These are phyloP conservation scores for Picochlorum sp. DNA, from an alignment of 139 green algal species.

Conservation along the genomic window DNA sequence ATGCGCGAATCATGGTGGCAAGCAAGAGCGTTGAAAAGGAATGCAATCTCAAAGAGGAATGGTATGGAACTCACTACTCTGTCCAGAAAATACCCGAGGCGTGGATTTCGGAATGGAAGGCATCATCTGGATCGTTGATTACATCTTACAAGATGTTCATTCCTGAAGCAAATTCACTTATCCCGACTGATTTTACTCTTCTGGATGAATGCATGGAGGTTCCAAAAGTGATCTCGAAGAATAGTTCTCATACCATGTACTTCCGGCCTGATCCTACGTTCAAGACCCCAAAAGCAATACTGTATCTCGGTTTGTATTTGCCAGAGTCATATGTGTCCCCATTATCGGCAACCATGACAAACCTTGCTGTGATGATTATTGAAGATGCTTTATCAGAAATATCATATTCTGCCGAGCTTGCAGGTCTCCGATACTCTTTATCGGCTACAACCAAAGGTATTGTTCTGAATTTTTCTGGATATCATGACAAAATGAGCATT, in stretches of 20 bases:
- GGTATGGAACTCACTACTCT: slow-evolving; percentile 66
- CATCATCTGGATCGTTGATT: not conserved
- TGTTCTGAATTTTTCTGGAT: slow-evolving; percentile 46
- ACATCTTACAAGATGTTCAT: slow-evolving; percentile 28
- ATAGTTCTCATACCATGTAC: slow-evolving; percentile 29
- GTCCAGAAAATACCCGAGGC: slow-evolving; percentile 34
- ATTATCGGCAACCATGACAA: slow-evolving; percentile 49
- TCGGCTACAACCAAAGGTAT: slow-evolving; percentile 24
- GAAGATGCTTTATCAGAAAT: slow-evolving; percentile 77
- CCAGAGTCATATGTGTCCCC: slow-evolving; percentile 50
- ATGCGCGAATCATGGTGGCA: slow-evolving; percentile 63
- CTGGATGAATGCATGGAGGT: slow-evolving; percentile 15
- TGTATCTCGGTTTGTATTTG: slow-evolving; percentile 51
- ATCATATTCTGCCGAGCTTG: slow-evolving; percentile 77
- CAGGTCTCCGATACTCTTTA: slow-evolving; percentile 52
- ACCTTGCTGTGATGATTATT: slow-evolving; percentile 66
- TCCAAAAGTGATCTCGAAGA: not conserved
- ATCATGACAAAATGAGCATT: slow-evolving; percentile 71
- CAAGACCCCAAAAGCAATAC: slow-evolving; percentile 47
- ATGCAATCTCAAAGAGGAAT: slow-evolving; percentile 22
- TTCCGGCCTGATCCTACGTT: slow-evolving; percentile 34
- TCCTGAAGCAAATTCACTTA: slow-evolving; percentile 71
- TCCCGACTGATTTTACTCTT: slow-evolving; percentile 40
- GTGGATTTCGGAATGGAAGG: slow-evolving; percentile 34
- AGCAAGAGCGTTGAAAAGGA: slow-evolving; percentile 53